Evolutionary conservation across 179 eudicot genomes (phyloP).

Genomic region (Sideroxylon spinosum): DNA sequence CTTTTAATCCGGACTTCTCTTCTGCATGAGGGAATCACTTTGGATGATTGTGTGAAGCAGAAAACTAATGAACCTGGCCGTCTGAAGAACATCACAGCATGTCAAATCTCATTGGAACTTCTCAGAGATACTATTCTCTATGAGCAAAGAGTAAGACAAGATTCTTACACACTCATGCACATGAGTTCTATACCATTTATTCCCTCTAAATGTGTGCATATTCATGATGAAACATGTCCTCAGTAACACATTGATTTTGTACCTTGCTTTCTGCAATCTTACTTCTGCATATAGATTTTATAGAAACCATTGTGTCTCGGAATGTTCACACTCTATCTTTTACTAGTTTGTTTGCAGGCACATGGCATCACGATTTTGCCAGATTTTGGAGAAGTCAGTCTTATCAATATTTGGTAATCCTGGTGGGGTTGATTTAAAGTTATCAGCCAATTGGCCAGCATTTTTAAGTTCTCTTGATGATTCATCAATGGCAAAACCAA

Average conservation of each 20-base stretch:
- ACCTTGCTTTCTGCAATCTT: neutral
- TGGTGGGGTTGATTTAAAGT: constrained; percentile 38
- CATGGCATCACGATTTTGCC: constrained; percentile 61
- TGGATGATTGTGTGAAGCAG: constrained; percentile 26
- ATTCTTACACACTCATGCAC: neutral
- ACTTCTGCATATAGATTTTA: neutral
- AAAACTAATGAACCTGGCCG: constrained; percentile 17
- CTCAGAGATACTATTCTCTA: constrained; percentile 58
- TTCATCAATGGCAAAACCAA: constrained; percentile 22
- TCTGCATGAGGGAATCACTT: constrained; percentile 24
- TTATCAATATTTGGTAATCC: constrained; percentile 33
- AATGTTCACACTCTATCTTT: constrained; percentile 30
- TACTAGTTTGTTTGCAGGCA: constrained; percentile 80
- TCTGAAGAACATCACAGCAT: constrained; percentile 34
- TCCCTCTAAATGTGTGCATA: neutral
- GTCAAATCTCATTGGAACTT: constrained; percentile 53
- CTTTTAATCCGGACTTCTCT: constrained; percentile 42
- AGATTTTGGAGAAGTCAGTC: constrained; percentile 45
- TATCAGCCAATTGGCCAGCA: constrained; percentile 57
- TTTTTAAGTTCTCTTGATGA: constrained; percentile 35
- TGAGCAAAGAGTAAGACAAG: constrained; percentile 67
- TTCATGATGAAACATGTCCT: neutral
- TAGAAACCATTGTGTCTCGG: neutral
- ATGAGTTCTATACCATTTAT: neutral
- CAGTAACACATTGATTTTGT: neutral